Percentiles rank a stretch among this genome's conserved stretches.
phyloP scores from a whole-genome alignment of 140 eudicot species.

The Stevia rebaudiana region DNA sequence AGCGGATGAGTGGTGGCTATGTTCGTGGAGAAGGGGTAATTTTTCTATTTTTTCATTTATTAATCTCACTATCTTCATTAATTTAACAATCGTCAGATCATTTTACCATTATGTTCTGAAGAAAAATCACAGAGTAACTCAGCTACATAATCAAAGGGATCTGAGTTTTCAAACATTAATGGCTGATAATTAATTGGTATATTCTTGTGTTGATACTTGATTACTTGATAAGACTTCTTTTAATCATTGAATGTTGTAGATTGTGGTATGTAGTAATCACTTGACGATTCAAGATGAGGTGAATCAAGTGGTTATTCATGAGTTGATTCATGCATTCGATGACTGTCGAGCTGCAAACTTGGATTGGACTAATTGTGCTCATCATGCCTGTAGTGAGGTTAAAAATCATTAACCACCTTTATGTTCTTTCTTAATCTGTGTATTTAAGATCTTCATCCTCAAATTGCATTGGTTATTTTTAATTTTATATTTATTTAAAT shows the following conservation, averaged over 20 bases:
- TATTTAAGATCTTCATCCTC: slow-evolving; percentile 1
- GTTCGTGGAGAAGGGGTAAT: slow-evolving; percentile 62
- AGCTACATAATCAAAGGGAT: neutral
- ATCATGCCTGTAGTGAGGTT: slow-evolving; percentile 98
- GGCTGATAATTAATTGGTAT: neutral
- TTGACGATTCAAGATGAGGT: slow-evolving; percentile 63
- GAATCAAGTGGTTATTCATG: slow-evolving; percentile 77
- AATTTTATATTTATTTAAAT: slow-evolving; percentile 2
- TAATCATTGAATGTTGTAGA: slow-evolving; percentile 28
- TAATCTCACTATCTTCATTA: neutral
- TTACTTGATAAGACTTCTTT: neutral
- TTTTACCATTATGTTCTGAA: neutral
- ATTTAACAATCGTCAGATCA: neutral
- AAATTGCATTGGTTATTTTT: neutral
- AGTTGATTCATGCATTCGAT: slow-evolving; percentile 91
- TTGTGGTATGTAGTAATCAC: slow-evolving; percentile 71
- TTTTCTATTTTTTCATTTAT: neutral
- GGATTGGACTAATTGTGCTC: slow-evolving; percentile 90
- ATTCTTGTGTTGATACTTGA: neutral
- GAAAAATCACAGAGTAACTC: neutral
- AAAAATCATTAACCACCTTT: neutral
- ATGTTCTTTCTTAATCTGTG: neutral
- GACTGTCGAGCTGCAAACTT: slow-evolving; percentile 87
- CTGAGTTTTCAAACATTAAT: neutral
- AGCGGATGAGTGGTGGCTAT: slow-evolving; percentile 57